Evolutionary conservation across 164 flowering plant species (phyloP), one percentile per base, ranked within the genome.

Genomic region (Nymphaea thermarum): DNA sequence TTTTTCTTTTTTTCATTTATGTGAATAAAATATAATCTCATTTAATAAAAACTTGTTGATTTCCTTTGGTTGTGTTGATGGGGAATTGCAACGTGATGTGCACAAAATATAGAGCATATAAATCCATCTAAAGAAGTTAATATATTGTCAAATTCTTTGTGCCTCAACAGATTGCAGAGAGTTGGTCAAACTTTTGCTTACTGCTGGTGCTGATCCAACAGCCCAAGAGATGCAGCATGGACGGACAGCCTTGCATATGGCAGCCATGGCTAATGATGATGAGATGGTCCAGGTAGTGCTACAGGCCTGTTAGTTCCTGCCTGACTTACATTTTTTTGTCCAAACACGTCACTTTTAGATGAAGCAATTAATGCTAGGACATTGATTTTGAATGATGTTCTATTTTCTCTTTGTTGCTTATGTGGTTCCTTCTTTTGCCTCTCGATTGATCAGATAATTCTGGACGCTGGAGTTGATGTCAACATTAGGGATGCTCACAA

Each of bases 381-480:
- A 25, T 25, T 25, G 36, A 25, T 25, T 0, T 25, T 25, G 36
- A 25, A 25, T 25, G 36, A 4, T n/a, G 12, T 42, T 62, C 63
- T 59, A 43, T 66, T 69, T 44, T 47, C 5, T 8, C 11, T 25
- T 65, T 63, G n/a, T 55, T 62, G 51, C 3, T 69, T 60, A 41
- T 67, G 44, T 25, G 47, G 10, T 62, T 62, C n/a, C 64, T 62
- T 62, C n/a, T 62, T 62, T 67, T 60, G 25, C 16, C 17, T 12
- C 7, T 61, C 63, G 53, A 16, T 71, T 75, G 70, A 59, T 43
- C 74, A 91, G 98, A 82, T 90, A 71, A 90, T 92, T 78, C 86
- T 95, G 66, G 90, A 86, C 73, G 92, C 97, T 74, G 97, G 98
- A 67, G 97, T 95, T 72, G 93, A 95, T 76, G 98, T 88, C 60